Base-by-base conservation (phyloP, 2,329 filamentous ascomycete genomes). In the Aspergillus ruber region DNA sequence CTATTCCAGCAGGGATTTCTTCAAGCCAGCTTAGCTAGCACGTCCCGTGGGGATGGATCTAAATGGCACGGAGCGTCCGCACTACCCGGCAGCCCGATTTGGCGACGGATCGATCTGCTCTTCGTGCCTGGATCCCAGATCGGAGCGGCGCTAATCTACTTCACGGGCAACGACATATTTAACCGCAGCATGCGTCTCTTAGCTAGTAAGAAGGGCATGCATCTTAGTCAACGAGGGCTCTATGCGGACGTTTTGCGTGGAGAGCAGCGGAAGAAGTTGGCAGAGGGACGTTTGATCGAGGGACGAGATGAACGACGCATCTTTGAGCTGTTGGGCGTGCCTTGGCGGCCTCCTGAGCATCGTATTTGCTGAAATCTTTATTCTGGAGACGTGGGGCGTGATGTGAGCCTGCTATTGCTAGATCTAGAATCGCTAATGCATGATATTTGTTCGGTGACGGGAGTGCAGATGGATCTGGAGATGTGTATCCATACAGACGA, bases 121-220 rank as follows among this genome's bases (percentile, higher is more conserved):
- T 78, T 94, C 3, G 90, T 95, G 1, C 90, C 90, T 0, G 83
- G 83, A 56, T 74, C 79, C 2, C 84, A 95, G 66, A 76, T 89
- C 44, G 91, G 91, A 1, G 90, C 88, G 0, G 90, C 90, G 0
- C 65, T 96, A 51, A 79, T 96, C n/a, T 96, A 96, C 63, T 97
- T 96, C 61, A 96, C 91, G 0, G 91, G 91, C 1, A 93, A 96
- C 56, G 90, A 95, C 63, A 85, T 95, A 29, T 96, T 96, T 72
- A 96, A 96, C 65, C 77, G 90, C 13, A 94, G 88, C 61, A 80
- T 96, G 65, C 74, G 91, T 53, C 69, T 94, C 13, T 66, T 96
- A 53, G 89, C 90, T 12, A 81, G 82, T 35, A 89, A 82, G 68
- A 93, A 88, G 69, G 81, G 82, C 0, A 90, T 94, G 88, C 73